Evolutionary conservation across 2,329 filamentous ascomycete genomes (phyloP).

Genomic region (Lachnum nothofagi): DNA sequence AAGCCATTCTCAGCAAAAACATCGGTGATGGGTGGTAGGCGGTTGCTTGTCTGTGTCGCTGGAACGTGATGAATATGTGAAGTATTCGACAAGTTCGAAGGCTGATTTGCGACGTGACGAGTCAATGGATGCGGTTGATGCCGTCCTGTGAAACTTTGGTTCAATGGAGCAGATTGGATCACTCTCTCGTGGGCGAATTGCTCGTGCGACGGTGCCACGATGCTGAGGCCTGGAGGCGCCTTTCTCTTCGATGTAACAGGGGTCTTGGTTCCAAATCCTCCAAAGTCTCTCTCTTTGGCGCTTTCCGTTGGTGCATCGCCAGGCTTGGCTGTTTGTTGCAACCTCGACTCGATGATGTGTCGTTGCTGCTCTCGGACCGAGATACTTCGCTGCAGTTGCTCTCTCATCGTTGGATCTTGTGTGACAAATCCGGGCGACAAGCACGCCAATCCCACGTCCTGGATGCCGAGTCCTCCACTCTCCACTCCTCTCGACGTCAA

Average conservation of each 20-base stretch:
- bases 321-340: conserved; percentile 81
- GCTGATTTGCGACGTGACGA: conserved; percentile 73
- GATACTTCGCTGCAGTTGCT: conserved; percentile 89
- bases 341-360: conserved; percentile 85
- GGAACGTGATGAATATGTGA: conserved; percentile 89
- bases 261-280: conserved; percentile 53
- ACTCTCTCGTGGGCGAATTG: conserved; percentile 91
- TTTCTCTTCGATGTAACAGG: conserved; percentile 71
- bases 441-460: conserved; percentile 89
- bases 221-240: conserved; percentile 83
- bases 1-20: conserved; percentile 80
- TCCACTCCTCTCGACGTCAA: conserved; percentile 66
- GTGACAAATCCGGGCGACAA: conserved; percentile 94
- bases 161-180: conserved; percentile 90
- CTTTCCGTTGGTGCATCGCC: conserved; percentile 59
- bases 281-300: conserved; percentile 48
- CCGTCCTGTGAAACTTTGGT: conserved; percentile 91
- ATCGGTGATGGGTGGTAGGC: conserved; percentile 87
- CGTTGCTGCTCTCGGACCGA: conserved; percentile 90
- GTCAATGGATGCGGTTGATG: conserved; percentile 72
- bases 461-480: conserved; percentile 66
- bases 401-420: conserved; percentile 92
- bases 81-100: conserved; percentile 74
- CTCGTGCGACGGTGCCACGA: conserved; percentile 87
- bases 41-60: conserved; percentile 82